These are phyloP conservation scores for Epichloe gansuensis DNA, from an alignment of 2,329 filamentous ascomycete species.

Conservation along the genomic window DNA sequence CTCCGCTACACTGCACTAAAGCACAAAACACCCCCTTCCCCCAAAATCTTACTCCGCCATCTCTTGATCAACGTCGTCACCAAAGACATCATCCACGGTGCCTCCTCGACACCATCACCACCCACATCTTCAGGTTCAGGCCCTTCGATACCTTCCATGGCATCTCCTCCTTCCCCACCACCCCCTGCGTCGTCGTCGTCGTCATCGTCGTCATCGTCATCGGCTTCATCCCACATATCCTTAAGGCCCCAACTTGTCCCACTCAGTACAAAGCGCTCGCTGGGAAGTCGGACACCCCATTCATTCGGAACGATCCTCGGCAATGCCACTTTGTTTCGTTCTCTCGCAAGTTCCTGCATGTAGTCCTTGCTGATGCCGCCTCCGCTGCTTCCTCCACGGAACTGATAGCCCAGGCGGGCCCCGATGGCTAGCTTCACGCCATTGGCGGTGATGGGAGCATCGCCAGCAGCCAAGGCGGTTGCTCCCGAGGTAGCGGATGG, in stretches of 20 bases:
- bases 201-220: conserved; percentile 30
- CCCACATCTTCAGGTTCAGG: conserved; percentile 29
- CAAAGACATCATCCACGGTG: conserved; percentile 43
- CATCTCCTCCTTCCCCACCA: conserved; percentile 28
- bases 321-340: conserved; percentile 55
- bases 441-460: conserved; percentile 49
- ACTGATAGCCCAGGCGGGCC: conserved; percentile 56
- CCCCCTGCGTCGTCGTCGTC: conserved; percentile 30
- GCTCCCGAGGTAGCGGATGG: conserved; percentile 38
- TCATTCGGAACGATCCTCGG: conserved; percentile 51
- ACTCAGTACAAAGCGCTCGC: conserved; percentile 56
- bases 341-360: conserved; percentile 59
- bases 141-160: conserved; percentile 36
- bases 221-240: conserved; percentile 43
- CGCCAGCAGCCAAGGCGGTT: conserved; percentile 33
- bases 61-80: conserved; percentile 42
- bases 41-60: conserved; percentile 33
- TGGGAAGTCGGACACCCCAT: conserved; percentile 55
- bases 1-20: background rate
- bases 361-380: conserved; percentile 59
- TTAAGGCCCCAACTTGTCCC: conserved; percentile 53
- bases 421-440: conserved; percentile 64
- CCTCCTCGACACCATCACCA: conserved; percentile 36
- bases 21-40: too few relatives aligned
- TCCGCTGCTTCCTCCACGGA: conserved; percentile 41